Evolutionary conservation across 2,329 filamentous ascomycete species (phyloP).

Genomic region (Lasiodiplodia sp.): DNA sequence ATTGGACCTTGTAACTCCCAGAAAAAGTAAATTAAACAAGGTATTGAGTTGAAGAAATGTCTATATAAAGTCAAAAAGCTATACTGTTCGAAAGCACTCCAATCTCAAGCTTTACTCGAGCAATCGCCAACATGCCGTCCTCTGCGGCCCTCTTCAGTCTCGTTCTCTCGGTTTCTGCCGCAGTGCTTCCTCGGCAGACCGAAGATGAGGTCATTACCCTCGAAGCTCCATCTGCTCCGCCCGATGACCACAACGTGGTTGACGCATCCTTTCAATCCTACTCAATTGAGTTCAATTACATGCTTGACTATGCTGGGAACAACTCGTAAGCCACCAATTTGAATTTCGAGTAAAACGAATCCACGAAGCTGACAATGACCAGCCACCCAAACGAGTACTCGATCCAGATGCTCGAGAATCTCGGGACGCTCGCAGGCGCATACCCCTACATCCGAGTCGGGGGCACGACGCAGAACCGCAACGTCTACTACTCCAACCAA

Average conservation of each 20-base stretch:
- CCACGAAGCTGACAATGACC: not conserved
- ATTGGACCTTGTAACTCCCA: not conserved
- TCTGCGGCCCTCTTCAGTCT: not conserved
- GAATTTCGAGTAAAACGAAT: not conserved
- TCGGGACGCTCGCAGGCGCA: conserved; percentile 33
- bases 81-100: not conserved
- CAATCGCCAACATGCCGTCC: not conserved
- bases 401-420: conserved; percentile 35
- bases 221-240: not conserved
- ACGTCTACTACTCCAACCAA: conserved; percentile 32
- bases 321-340: not conserved
- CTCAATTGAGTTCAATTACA: conserved; percentile 11
- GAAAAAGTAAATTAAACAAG: not conserved
- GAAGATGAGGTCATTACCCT: not conserved
- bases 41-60: not conserved
- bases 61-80: not conserved
- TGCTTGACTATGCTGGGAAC: conserved; percentile 4
- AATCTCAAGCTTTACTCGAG: not conserved
- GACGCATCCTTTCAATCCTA: not conserved
- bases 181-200: not conserved
- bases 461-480: conserved; percentile 35
- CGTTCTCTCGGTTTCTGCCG: not conserved
- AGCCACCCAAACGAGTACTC: conserved; percentile 34
- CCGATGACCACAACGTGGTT: not conserved
- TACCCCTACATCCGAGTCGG: conserved; percentile 33